phyloP scores from a whole-genome alignment of 495 filamentous ascomycete genomes.

The Penicillium ochrochloron region DNA sequence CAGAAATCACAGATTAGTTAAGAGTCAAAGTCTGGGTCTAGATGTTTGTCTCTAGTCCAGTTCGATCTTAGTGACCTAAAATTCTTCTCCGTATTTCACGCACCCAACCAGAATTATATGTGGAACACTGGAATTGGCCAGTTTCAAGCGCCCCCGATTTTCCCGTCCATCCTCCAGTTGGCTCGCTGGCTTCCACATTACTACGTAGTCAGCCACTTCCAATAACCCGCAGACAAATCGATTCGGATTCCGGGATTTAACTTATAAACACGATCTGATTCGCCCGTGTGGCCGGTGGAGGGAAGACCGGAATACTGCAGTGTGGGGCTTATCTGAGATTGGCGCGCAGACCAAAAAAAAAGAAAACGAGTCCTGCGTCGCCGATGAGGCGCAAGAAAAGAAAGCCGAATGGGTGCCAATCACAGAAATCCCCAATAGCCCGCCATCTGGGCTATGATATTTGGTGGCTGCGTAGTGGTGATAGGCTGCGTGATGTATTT shows the following conservation, averaged over 20 bases:
- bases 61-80: background rate
- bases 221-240: background rate
- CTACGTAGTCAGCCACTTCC: background rate
- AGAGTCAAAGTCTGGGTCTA: background rate
- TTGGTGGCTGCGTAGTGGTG: background rate
- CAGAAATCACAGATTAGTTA: too few species aligned
- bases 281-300: background rate
- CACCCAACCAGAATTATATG: background rate
- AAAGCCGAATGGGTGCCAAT: background rate
- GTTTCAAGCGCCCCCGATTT: background rate
- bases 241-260: background rate
- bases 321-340: constrained; percentile 14
- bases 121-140: background rate
- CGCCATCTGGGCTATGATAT: background rate
- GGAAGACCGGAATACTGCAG: background rate
- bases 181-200: background rate
- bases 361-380: background rate
- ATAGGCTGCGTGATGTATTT: background rate
- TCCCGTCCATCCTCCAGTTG: background rate
- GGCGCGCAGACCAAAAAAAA: background rate
- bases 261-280: background rate
- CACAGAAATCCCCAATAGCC: background rate
- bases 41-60: background rate
- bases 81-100: background rate
- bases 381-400: background rate